A percentile compares a stretch with the other conserved stretches of the same genome.
These are phyloP conservation scores for Halenospora varia DNA, from an alignment of 495 filamentous ascomycete genomes.

Conservation along the genomic window DNA sequence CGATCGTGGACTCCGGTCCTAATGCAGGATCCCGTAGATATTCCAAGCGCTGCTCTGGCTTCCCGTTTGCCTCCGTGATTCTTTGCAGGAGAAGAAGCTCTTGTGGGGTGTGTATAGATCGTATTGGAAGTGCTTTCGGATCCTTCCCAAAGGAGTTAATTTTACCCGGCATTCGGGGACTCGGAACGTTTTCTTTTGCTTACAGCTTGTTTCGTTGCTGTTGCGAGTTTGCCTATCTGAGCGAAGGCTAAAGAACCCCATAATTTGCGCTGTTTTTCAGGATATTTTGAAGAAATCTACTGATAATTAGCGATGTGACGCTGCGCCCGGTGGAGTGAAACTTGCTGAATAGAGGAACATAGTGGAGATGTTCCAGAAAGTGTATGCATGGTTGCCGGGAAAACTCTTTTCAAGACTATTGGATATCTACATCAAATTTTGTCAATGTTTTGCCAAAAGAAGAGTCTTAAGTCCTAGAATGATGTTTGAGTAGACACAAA, in stretches of 20 bases:
- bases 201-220: slow-evolving; percentile 15
- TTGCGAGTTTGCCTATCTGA: slow-evolving; percentile 22
- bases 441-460: not conserved
- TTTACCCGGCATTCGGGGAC: not conserved
- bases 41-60: slow-evolving; percentile 12
- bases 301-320: not conserved
- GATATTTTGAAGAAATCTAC: slow-evolving; percentile 15
- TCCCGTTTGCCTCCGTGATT: slow-evolving; percentile 13
- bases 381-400: slow-evolving; percentile 21
- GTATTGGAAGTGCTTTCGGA: slow-evolving; percentile 12
- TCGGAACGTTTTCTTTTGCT: not conserved
- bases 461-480: too few species aligned
- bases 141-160: slow-evolving; percentile 4
- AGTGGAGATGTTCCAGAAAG: slow-evolving; percentile 26
- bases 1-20: slow-evolving; percentile 21
- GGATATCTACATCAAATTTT: slow-evolving; percentile 14
- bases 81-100: slow-evolving; percentile 23
- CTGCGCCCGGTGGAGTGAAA: not conserved
- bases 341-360: slow-evolving; percentile 23
- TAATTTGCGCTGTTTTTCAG: slow-evolving; percentile 18
- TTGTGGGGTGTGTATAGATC: slow-evolving; percentile 25
- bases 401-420: slow-evolving; percentile 26
- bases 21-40: slow-evolving; percentile 23
- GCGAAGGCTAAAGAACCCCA: slow-evolving; percentile 19
- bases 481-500: too few species aligned